A percentile compares a stretch with the other conserved stretches of the same genome.
Conservation (phyloP, 225 moss, liverwort and hornwort species). For the Climacium dendroides region DNA sequence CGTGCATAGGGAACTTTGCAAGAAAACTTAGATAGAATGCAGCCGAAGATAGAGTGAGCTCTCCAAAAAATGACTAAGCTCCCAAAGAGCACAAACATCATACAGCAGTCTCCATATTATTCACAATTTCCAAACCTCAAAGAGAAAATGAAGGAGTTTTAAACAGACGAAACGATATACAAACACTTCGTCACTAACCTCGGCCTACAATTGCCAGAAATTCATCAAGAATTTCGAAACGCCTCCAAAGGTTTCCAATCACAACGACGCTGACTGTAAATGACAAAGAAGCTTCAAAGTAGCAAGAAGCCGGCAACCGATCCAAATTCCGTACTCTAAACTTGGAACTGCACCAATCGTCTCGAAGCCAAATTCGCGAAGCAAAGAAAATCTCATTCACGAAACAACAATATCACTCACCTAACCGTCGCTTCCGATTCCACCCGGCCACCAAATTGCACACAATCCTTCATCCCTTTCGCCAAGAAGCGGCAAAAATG, state of each 20-base stretch:
- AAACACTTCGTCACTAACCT: not conserved
- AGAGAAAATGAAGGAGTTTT: not conserved
- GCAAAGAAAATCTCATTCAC: not conserved
- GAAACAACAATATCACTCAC: not conserved
- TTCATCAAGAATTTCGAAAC: not conserved
- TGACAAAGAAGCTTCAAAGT: not conserved
- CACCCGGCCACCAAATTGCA: not conserved
- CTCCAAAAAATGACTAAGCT: not conserved
- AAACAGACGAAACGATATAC: not conserved
- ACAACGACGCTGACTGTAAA: not conserved
- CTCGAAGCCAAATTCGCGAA: not conserved
- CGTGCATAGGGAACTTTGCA: not conserved
- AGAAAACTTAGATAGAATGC: not conserved
- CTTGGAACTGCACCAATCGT: not conserved
- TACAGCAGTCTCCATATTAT: not conserved
- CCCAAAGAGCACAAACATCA: not conserved
- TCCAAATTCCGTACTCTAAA: not conserved
- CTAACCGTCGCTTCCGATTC: conserved; percentile 4
- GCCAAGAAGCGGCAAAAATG: not conserved
- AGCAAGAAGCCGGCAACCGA: not conserved
- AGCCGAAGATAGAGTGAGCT: not conserved
- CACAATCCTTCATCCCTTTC: not conserved
- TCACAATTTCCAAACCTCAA: not conserved
- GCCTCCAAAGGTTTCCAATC: not conserved
- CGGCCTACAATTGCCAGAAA: not conserved